Base-by-base conservation (phyloP, 2,329 filamentous ascomycete genomes). In the Phialophora macrospora region DNA sequence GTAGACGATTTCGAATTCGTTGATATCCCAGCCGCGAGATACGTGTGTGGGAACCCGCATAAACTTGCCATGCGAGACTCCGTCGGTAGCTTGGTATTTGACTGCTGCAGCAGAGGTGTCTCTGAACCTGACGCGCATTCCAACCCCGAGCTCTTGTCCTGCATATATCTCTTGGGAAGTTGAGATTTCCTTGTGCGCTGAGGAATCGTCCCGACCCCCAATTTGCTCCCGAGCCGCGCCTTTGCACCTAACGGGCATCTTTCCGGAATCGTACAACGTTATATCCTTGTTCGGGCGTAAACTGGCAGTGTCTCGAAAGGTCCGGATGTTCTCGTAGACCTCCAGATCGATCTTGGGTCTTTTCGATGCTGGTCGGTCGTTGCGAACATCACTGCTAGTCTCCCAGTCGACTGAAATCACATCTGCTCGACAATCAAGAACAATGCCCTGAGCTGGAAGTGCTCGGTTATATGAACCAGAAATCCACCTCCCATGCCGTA, bases 21-120 rank as follows among this genome's bases (percentile, higher is more conserved):
- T 88, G 68, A 87, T 74, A 69, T 88, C 85, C 72, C 84, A 86
- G 1, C 85, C 85, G 48, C 83, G 76, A 8, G 80, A 82, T 24
- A 82, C 77, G 2, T 79, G 79, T 9, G 80, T 75, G 26, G 82
- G 76, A 30, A 85, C 79, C 22, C 77, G 77, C 14, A 76, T 75
- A 49, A 85, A 74, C 46, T 75, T 78, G 22, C 80, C 80, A 55
- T 80, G 76, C 0, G 74, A 71, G n/a, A 71, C 71, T 51, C 75
- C 74, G 60, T 76, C 73, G 11, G 22, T 57, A 55, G 76, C 76
- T 60, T 81, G 77, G 70, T 87, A 87, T 69, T 86, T 87, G 44
- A 79, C 73, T 26, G 80, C 79, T 5, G 85, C 85, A 46, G 72
- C 78, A 1, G 79, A 73, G 1, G 83, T 73, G 71, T 88, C 84